Base-by-base conservation (phyloP, 208 protist species). In the Angomonas ambiguus region DNA sequence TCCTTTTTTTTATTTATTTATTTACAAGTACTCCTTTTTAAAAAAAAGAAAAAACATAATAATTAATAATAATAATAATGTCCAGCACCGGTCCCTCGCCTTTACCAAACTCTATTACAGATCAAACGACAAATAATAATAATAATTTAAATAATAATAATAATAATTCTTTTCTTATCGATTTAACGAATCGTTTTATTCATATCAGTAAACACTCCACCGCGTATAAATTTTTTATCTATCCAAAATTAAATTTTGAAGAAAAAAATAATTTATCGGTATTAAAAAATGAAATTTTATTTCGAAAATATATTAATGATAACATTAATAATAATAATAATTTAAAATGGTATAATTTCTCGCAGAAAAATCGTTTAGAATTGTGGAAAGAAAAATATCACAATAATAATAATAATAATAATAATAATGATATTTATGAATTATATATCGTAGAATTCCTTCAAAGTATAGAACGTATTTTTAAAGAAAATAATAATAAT, bases 61-160 rank as follows among this genome's bases (percentile, higher is more conserved):
- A 45, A 45, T n/a, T 45, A n/a, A 45, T 45, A 45, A 45, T n/a
- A 45, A 45, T n/a, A 45, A 45, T n/a, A 45, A 45, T 45, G 38
- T 45, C 38, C 38, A 16, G n/a, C n/a, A n/a, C n/a, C n/a, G n/a
- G n/a, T n/a, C n/a, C n/a, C n/a, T n/a, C n/a, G n/a, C n/a, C n/a
- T n/a, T n/a, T n/a, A n/a, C n/a, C n/a, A n/a, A n/a, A n/a, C n/a
- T n/a, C n/a, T n/a, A n/a, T n/a, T n/a, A n/a, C n/a, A n/a, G n/a
- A n/a, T n/a, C n/a, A n/a, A n/a, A n/a, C n/a, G n/a, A n/a, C n/a
- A n/a, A n/a, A n/a, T n/a, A n/a, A n/a, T n/a, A n/a, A n/a, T n/a
- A n/a, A n/a, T n/a, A n/a, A n/a, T n/a, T n/a, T n/a, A n/a, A n/a
- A n/a, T n/a, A n/a, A n/a, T n/a, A n/a, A 45, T n/a, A 45, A 45